Evolutionary conservation across 495 filamentous ascomycete species (phyloP), one percentile per base, ranked within the genome.

Genomic region (Jackrogersella multiformis): DNA sequence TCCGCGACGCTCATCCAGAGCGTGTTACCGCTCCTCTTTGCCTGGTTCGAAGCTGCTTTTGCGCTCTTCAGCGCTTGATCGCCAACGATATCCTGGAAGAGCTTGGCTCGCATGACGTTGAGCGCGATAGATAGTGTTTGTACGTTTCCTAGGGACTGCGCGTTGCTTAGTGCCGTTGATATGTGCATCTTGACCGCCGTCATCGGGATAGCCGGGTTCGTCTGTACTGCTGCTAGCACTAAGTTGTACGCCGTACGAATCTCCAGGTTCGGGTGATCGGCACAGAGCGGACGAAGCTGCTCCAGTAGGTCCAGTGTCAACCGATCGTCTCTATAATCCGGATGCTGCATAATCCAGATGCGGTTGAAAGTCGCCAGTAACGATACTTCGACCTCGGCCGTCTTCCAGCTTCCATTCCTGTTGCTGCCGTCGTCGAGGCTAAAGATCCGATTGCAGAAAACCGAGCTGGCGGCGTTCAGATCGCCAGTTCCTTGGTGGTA

Each of bases 1-100:
- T 90, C 89, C 0, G 90, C 91, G 20, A 95, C 92, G 69, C 89
- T 93, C 72, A 84, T 89, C 95, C 95, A 99, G 18, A 99, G 75
- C 1, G 82, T 79, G 75, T 94, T 92, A 23, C 88, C 86, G 48
- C 87, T 87, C 73, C 87, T 90, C 71, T 86, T 87, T 4, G 93
- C 92, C 81, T 94, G 88, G 12, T 84, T 85, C 54, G 87, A 81
- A 26, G 86, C 91, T 0, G 93, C 93, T 41, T 85, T 83, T 0
- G 91, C 91, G 64, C 90, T 91, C 80, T 97, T 97, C 66, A 96
- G 88, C 1, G 94, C 91, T 77, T 98, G 94, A 58, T 93, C 92
- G 34, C 92, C 92, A 2, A 97, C 86, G 10, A 94, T 90, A 28
- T 89, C 90, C 23, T 86, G 84, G 79, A 97, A 98, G 75, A 98